A percentile compares a stretch with the other conserved stretches of the same genome.
phyloP scores from a whole-genome alignment of 2,329 filamentous ascomycete species.

The Aspergillus novofumigatus region DNA sequence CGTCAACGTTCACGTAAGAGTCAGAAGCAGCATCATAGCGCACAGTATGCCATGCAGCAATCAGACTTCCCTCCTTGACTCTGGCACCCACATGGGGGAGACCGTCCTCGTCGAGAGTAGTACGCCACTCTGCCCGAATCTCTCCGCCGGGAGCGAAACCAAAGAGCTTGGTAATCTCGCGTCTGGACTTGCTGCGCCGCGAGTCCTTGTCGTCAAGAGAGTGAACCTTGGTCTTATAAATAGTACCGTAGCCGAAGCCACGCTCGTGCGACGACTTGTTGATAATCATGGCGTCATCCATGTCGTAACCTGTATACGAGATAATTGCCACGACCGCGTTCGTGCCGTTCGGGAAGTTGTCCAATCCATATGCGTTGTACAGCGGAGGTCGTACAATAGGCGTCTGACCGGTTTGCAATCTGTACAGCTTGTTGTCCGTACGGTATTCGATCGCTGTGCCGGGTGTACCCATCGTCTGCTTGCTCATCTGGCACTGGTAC shows the following conservation, averaged over 20 bases:
- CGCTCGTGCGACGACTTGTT: constrained; percentile 96
- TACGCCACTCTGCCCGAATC: constrained; percentile 65
- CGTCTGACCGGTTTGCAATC: constrained; percentile 91
- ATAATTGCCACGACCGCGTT: constrained; percentile 97
- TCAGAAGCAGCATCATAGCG: constrained; percentile 66
- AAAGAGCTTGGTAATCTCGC: constrained; percentile 75
- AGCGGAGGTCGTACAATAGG: constrained; percentile 87
- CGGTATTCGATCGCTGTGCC: constrained; percentile 78
- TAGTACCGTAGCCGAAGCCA: constrained; percentile 90
- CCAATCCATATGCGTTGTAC: constrained; percentile 92
- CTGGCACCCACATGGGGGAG: constrained; percentile 75
- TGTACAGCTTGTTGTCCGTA: constrained; percentile 96
- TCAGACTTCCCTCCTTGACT: constrained; percentile 73
- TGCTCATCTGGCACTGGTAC: constrained; percentile 99
- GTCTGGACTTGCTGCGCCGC: constrained; percentile 60
- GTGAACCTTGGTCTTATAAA: constrained; percentile 96
- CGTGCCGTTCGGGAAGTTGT: constrained; percentile 96
- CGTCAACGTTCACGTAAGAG: constrained; percentile 79
- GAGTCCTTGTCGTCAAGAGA: constrained; percentile 74
- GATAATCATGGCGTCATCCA: constrained; percentile 99
- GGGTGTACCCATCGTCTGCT: constrained; percentile 97
- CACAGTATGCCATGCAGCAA: constrained; percentile 88
- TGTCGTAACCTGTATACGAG: constrained; percentile 98
- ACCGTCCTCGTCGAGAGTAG: constrained; percentile 79
- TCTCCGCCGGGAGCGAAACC: constrained; percentile 79